Percentiles rank a stretch among this genome's conserved stretches.
Conservation (phyloP, 208 protist genomes). For the Wallacemonas sp. region DNA sequence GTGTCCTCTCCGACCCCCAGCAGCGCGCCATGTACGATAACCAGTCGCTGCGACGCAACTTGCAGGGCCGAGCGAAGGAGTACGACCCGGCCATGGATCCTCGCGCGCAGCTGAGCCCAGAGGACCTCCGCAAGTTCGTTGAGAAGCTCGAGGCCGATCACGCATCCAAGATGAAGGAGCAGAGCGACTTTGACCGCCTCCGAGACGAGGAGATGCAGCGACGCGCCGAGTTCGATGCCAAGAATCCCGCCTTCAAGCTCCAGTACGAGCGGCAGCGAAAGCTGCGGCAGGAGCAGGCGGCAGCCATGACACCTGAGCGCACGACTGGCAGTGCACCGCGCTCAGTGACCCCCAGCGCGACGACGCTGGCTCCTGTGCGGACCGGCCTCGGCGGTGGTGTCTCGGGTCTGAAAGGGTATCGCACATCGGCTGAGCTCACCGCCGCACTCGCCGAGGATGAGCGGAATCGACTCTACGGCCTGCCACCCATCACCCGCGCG, state of each 20-base stretch:
- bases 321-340: background rate
- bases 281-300: conserved; percentile 23
- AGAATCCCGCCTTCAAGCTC: conserved; percentile 64
- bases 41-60: conserved; percentile 52
- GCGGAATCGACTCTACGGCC: conserved; percentile 34
- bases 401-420: conserved; percentile 20
- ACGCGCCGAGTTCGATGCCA: conserved; percentile 79
- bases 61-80: conserved; percentile 57
- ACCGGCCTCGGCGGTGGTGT: background rate
- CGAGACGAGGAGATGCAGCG: conserved; percentile 83
- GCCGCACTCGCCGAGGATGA: conserved; percentile 49
- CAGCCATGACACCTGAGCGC: background rate
- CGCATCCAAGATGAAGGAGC: conserved; percentile 34
- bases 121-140: conserved; percentile 80
- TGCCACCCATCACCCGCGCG: background rate
- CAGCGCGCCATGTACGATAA: conserved; percentile 81
- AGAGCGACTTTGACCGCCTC: conserved; percentile 65
- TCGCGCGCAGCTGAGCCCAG: conserved; percentile 68
- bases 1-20: conserved; percentile 78
- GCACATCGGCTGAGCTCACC: conserved; percentile 57
- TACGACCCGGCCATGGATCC: conserved; percentile 88
- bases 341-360: too few relatives aligned
- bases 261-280: conserved; percentile 68
- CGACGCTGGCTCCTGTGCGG: conserved; percentile 16
- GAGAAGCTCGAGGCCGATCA: conserved; percentile 61